Conservation (phyloP, 257 asterid genomes). For the Catharanthus roseus region DNA sequence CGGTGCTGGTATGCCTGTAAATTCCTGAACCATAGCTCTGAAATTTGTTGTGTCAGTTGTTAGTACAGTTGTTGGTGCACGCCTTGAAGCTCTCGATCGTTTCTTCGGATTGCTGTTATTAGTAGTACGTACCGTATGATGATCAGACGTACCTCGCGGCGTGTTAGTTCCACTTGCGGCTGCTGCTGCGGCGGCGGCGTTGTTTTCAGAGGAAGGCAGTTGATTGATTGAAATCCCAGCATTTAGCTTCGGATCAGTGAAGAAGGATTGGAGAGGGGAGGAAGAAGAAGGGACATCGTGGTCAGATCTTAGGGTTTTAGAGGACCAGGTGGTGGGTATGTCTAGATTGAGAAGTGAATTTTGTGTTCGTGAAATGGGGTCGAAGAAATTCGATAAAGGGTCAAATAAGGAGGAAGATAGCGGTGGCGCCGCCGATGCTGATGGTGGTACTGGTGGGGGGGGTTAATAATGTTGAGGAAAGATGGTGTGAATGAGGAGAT, state of each 20-base stretch:
- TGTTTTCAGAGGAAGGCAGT: background rate
- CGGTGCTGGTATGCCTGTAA: constrained; percentile 81
- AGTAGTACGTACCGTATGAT: constrained; percentile 40
- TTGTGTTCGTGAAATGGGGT: constrained; percentile 17
- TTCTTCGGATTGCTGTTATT: constrained; percentile 71
- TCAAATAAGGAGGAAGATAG: constrained; percentile 33
- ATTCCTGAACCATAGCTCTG: constrained; percentile 95
- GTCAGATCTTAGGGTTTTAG: constrained; percentile 33
- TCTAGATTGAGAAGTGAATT: constrained; percentile 20
- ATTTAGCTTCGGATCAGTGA: background rate
- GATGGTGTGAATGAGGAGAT: constrained; percentile 10
- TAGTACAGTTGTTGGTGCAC: constrained; percentile 86
- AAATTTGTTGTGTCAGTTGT: constrained; percentile 75
- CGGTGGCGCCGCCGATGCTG: no score
- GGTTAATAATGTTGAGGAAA: constrained; percentile 13
- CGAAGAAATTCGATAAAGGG: constrained; percentile 40
- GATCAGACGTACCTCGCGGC: constrained; percentile 9
- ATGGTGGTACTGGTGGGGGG: constrained; percentile 14
- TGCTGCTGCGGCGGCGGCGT: background rate
- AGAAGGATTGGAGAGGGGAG: constrained; percentile 12
- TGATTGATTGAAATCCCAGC: constrained; percentile 1
- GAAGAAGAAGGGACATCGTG: constrained; percentile 17
- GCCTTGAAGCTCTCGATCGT: constrained; percentile 79
- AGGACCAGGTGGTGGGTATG: constrained; percentile 37
- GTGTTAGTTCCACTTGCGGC: constrained; percentile 6